phyloP scores from a whole-genome alignment of 495 filamentous ascomycete species.

The Podospora pseudocomata region DNA sequence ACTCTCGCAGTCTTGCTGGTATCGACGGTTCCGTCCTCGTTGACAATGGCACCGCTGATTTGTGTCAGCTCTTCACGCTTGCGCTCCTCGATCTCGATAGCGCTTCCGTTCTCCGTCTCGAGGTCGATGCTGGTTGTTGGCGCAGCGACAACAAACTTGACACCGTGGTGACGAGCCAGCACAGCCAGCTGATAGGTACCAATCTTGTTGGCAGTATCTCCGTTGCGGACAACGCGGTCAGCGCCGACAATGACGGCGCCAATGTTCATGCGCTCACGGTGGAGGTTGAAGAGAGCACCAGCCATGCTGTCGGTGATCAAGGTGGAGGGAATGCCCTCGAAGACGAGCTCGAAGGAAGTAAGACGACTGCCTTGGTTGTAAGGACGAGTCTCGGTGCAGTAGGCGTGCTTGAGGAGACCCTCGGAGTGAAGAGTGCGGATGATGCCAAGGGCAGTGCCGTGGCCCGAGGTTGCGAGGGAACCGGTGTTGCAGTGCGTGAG shows the following conservation, averaged over 20 bases:
- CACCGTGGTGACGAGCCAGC: constrained; percentile 74
- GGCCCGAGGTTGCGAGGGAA: constrained; percentile 93
- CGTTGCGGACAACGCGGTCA: constrained; percentile 91
- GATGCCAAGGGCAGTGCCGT: constrained; percentile 92
- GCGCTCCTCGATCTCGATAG: constrained; percentile 87
- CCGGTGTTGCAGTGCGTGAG: constrained; percentile 98
- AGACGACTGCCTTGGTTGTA: constrained; percentile 97
- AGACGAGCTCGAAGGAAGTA: constrained; percentile 92
- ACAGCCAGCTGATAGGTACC: constrained; percentile 92
- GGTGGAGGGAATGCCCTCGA: constrained; percentile 88
- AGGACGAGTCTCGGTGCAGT: constrained; percentile 93
- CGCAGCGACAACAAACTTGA: constrained; percentile 94
- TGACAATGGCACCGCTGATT: constrained; percentile 67
- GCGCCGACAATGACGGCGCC: constrained; percentile 89
- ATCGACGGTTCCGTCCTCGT: constrained; percentile 48
- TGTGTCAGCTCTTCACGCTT: constrained; percentile 72
- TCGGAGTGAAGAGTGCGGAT: constrained; percentile 75
- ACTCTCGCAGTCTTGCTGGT: constrained; percentile 59
- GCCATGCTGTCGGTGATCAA: constrained; percentile 98
- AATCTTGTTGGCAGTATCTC: constrained; percentile 98
- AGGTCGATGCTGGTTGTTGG: constrained; percentile 93
- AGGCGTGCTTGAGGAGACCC: constrained; percentile 67
- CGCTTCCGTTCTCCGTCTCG: constrained; percentile 64
- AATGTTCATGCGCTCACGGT: constrained; percentile 57
- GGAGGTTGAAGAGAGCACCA: constrained; percentile 65